Percentiles rank a stretch among this genome's conserved stretches.
Conservation (phyloP, 257 asterid species). For the Nemophila menziesii region DNA sequence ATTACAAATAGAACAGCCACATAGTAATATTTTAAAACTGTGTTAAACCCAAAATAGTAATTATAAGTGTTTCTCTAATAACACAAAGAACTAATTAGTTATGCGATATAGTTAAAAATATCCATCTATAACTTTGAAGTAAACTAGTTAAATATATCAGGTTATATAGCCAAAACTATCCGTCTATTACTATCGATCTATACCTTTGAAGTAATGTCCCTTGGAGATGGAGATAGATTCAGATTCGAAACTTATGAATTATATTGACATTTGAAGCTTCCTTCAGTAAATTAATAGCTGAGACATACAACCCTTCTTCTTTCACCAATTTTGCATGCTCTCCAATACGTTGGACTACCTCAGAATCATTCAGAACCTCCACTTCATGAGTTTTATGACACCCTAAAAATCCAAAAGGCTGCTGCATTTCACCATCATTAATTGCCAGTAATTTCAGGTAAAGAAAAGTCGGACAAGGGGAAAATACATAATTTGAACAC, state of each 20-base stretch:
- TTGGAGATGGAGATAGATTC: slow-evolving; percentile 63
- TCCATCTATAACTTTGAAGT: slow-evolving; percentile 60
- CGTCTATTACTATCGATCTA: too few relatives aligned
- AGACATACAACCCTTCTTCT: slow-evolving; percentile 22
- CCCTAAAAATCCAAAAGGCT: too few relatives aligned
- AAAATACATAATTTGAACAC: too few relatives aligned
- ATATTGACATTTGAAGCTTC: slow-evolving; percentile 76
- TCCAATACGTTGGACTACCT: slow-evolving; percentile 17
- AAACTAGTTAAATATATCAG: slow-evolving; percentile 62
- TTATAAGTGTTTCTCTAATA: too few relatives aligned
- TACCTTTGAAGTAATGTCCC: slow-evolving; percentile 49
- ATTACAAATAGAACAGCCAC: slow-evolving; percentile 78
- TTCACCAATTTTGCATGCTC: slow-evolving; percentile 14
- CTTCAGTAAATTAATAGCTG: too few relatives aligned
- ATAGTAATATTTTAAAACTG: slow-evolving; percentile 24
- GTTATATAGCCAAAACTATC: slow-evolving; percentile 29
- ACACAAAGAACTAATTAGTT: slow-evolving; percentile 4
- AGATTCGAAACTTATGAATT: slow-evolving; percentile 82
- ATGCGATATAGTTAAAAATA: too few relatives aligned
- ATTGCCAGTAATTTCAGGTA: too few relatives aligned
- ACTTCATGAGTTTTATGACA: too few relatives aligned
- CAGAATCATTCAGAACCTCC: slow-evolving; percentile 11
- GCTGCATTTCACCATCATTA: too few relatives aligned
- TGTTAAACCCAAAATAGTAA: too few relatives aligned
- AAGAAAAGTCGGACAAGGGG: too few relatives aligned